Percentiles rank a stretch among this genome's conserved stretches.
phyloP scores from a whole-genome alignment of 768 basidiomycete species.

The Leucocoprinus birnbaumii region DNA sequence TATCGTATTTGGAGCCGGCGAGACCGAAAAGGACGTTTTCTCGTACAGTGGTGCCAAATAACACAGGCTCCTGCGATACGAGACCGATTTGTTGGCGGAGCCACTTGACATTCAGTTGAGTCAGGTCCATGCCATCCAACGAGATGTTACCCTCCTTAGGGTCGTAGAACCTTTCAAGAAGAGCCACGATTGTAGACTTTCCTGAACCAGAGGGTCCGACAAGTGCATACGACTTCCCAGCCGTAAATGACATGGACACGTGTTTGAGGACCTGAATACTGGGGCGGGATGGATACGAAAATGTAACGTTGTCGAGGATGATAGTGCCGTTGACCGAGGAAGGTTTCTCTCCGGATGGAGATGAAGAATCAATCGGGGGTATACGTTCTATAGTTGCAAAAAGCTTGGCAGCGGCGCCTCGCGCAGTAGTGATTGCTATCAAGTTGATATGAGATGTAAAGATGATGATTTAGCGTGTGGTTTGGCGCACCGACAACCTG shows the following conservation, averaged over 20 bases:
- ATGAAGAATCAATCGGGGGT: slow-evolving; percentile 72
- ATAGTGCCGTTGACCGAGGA: slow-evolving; percentile 64
- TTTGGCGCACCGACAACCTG: slow-evolving; percentile 58
- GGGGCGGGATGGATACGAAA: slow-evolving; percentile 75
- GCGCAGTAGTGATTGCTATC: slow-evolving; percentile 55
- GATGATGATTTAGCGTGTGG: slow-evolving; percentile 19
- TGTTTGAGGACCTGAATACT: slow-evolving; percentile 67
- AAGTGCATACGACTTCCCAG: slow-evolving; percentile 65
- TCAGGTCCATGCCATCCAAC: slow-evolving; percentile 66
- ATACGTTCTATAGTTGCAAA: slow-evolving; percentile 78
- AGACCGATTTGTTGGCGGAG: slow-evolving; percentile 74
- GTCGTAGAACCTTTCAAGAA: slow-evolving; percentile 84
- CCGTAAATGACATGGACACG: slow-evolving; percentile 55
- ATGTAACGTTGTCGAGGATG: slow-evolving; percentile 60
- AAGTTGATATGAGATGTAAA: slow-evolving; percentile 30
- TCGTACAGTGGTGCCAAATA: slow-evolving; percentile 72
- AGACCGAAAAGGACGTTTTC: slow-evolving; percentile 76
- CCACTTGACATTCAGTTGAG: slow-evolving; percentile 70
- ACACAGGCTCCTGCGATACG: slow-evolving; percentile 75
- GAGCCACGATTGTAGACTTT: slow-evolving; percentile 62
- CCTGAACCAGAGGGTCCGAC: slow-evolving; percentile 70
- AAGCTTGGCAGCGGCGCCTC: slow-evolving; percentile 79
- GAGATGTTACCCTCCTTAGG: slow-evolving; percentile 57
- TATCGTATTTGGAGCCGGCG: slow-evolving; percentile 61
- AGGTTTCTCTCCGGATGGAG: slow-evolving; percentile 57